A percentile compares a stretch with the other conserved stretches of the same genome.
Evolutionary conservation across 192 early-diverging fungal species (phyloP).

Genomic region (Coemansia erecta): DNA sequence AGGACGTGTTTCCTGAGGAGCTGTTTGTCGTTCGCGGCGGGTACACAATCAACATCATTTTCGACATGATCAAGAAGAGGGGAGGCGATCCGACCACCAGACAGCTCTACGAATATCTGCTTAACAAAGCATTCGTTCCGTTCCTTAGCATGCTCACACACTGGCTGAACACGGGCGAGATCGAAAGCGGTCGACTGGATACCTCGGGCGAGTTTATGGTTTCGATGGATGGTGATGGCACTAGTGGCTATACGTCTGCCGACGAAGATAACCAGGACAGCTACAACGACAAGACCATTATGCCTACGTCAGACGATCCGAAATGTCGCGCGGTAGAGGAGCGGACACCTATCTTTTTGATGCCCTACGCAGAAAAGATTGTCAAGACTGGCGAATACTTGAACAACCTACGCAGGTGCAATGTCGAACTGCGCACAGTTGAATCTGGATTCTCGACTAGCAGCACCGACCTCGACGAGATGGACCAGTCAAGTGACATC

Average conservation of each 20-base stretch:
- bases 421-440: constrained; percentile 38
- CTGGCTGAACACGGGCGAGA: constrained; percentile 90
- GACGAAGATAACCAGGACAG: constrained; percentile 56
- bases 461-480: neutral
- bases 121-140: constrained; percentile 75
- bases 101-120: constrained; percentile 74
- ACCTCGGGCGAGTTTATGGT: constrained; percentile 90
- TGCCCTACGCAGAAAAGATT: constrained; percentile 73
- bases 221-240: constrained; percentile 61
- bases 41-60: constrained; percentile 71
- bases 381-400: constrained; percentile 91
- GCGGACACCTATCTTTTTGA: constrained; percentile 72
- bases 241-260: constrained; percentile 69
- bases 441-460: constrained; percentile 6
- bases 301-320: constrained; percentile 2
- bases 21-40: constrained; percentile 70
- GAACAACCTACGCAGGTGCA: constrained; percentile 87
- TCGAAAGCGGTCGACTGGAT: constrained; percentile 63
- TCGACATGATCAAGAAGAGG: constrained; percentile 58
- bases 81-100: constrained; percentile 68
- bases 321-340: constrained; percentile 34
- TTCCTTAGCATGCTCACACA: constrained; percentile 77
- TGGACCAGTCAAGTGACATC: constrained; percentile 2
- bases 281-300: constrained; percentile 1
- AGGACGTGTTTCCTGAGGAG: constrained; percentile 32